Conservation (phyloP, 495 filamentous ascomycete genomes). For the Entonaema liquescens region DNA sequence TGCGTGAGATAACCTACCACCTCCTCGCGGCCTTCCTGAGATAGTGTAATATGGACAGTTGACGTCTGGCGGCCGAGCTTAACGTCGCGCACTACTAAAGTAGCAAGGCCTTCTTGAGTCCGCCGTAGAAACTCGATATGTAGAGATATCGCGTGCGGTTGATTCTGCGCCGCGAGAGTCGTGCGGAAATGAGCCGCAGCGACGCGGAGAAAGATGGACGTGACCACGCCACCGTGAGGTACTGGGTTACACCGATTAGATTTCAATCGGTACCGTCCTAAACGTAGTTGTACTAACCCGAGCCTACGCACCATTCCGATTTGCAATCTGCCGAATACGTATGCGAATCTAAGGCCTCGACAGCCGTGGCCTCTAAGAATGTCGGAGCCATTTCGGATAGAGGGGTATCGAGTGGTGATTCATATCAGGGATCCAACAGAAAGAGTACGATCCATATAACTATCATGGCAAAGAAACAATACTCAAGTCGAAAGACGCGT, state of each 20-base stretch:
- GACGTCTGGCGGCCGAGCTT: constrained; percentile 77
- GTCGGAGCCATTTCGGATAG: constrained; percentile 41
- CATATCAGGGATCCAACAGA: not conserved
- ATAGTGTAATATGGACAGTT: constrained; percentile 72
- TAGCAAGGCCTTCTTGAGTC: constrained; percentile 67
- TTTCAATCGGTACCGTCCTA: not conserved
- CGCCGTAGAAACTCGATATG: constrained; percentile 78
- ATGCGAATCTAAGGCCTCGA: constrained; percentile 63
- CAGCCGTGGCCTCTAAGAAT: constrained; percentile 68
- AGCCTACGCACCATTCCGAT: constrained; percentile 78
- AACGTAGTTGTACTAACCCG: constrained; percentile 52
- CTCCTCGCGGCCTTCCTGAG: constrained; percentile 61
- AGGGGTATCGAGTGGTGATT: not conserved
- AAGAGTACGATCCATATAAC: not conserved
- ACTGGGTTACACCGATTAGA: constrained; percentile 54
- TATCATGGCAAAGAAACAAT: not conserved
- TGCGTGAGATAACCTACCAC: constrained; percentile 74
- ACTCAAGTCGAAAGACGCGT: not conserved
- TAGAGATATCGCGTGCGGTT: constrained; percentile 69
- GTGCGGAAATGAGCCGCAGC: constrained; percentile 69
- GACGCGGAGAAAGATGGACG: constrained; percentile 67
- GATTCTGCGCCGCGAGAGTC: constrained; percentile 67
- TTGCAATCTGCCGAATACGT: constrained; percentile 67
- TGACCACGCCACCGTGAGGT: constrained; percentile 80
- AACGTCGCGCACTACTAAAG: constrained; percentile 68